Evolutionary conservation across 164 flowering plant species (phyloP), one percentile per base, ranked within the genome.

Genomic region (Vitis amurensis): DNA sequence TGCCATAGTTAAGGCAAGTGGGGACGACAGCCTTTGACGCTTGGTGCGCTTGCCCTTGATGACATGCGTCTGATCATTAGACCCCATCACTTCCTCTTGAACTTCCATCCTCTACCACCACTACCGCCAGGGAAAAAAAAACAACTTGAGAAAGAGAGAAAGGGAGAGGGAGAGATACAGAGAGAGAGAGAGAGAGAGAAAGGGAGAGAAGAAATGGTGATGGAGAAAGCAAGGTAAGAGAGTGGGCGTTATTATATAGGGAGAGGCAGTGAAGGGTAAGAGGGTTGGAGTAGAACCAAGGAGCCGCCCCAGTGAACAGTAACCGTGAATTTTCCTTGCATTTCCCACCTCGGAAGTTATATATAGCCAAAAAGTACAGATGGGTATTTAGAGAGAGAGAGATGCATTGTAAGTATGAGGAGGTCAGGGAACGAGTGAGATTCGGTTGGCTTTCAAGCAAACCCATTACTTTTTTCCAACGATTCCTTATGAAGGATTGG

Each of bases 361-460:
- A 52, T 44, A 15, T 23, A 8, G 52, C n/a, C 16, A 61, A 50
- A 59, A 52, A 13, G 48, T 55, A 66, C 30, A 51, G 56, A 51
- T 57, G 27, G 55, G 48, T n/a, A 63, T 63, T 12, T 13, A 44
- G 70, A 59, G 52, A 62, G 61, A 62, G 50, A 64, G 27, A 68
- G 68, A 73, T 56, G 69, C 69, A 51, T 61, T 31, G 66, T 49
- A 59, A 73, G 67, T 63, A 71, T 16, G 73, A 71, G 78, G 68
- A 73, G 68, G 78, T 58, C 29, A 73, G 72, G 79, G 63, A 68
- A 73, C n/a, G 77, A 76, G 82, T 69, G 66, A 80, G 85, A 81
- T 71, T 84, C 85, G 76, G 82, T 78, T 82, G 84, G 82, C 78
- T 82, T 84, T 76, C 77, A 84, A 82, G 85, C 83, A 84, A 84